These are phyloP conservation scores for Biscogniauxia mediterranea DNA, from an alignment of 2,329 filamentous ascomycete species.

Conservation along the genomic window DNA sequence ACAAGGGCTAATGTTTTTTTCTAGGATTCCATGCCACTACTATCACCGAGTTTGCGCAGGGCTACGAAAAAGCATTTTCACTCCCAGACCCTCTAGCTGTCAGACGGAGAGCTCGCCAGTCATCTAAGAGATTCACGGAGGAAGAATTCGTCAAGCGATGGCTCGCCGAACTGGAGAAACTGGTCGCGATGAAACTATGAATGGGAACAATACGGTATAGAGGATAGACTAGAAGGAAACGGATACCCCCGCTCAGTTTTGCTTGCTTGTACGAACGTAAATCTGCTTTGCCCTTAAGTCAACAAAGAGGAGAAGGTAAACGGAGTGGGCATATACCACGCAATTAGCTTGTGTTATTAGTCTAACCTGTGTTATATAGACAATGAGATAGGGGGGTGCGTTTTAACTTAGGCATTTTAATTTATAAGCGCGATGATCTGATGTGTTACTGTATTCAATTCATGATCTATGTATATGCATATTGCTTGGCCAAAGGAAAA, in stretches of 20 bases:
- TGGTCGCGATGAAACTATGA: constrained; percentile 52
- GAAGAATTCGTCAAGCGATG: constrained; percentile 80
- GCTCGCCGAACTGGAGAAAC: constrained; percentile 69
- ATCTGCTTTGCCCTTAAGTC: background rate
- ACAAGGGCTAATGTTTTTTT: constrained; percentile 16
- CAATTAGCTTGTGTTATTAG: constrained; percentile 1
- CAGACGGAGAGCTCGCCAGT: constrained; percentile 71
- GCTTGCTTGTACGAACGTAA: background rate
- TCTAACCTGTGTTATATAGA: no score
- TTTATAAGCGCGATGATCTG: no score
- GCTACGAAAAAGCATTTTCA: constrained; percentile 73
- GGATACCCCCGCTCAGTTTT: constrained; percentile 1
- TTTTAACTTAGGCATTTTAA: no score
- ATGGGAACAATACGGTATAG: background rate
- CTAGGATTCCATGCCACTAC: constrained; percentile 83
- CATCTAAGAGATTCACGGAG: constrained; percentile 83
- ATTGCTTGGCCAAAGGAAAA: no score
- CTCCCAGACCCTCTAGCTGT: constrained; percentile 72
- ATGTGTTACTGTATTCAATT: no score
- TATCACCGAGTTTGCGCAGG: constrained; percentile 73
- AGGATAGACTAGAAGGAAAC: background rate
- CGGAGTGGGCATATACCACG: constrained; percentile 15
- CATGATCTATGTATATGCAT: no score
- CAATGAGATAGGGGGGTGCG: no score
- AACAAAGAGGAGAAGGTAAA: constrained; percentile 5